Evolutionary conservation across 345 rosid genomes (phyloP).

Genomic region (Odontarrhena argentea): DNA sequence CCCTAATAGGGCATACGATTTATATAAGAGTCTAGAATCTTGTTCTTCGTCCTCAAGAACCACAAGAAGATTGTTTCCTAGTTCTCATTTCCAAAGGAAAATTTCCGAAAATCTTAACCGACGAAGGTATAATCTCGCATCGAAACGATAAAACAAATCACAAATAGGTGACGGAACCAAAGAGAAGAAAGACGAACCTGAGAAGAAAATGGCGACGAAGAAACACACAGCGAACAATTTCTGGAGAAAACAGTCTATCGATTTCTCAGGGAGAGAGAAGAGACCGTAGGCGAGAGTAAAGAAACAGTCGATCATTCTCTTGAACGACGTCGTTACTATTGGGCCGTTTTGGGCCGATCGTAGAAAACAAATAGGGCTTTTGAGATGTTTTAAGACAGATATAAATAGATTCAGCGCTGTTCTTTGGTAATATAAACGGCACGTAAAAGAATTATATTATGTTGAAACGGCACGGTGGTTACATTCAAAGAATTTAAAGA

Average conservation of each 20-base stretch:
- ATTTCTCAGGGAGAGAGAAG: constrained; percentile 12
- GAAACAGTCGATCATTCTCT: background rate
- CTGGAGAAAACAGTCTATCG: constrained; percentile 2
- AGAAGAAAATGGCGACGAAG: constrained; percentile 7
- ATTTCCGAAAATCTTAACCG: background rate
- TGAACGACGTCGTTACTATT: constrained; percentile 11
- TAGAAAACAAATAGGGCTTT: background rate
- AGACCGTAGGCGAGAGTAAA: constrained; percentile 1
- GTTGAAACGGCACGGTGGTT: background rate
- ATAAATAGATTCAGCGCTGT: too few species aligned
- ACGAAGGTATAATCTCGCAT: background rate
- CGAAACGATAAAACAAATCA: background rate
- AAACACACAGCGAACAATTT: constrained; percentile 5
- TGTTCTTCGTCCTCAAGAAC: background rate
- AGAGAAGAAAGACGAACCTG: background rate
- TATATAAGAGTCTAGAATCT: background rate
- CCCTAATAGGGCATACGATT: background rate
- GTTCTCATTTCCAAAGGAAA: background rate
- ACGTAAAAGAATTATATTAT: background rate
- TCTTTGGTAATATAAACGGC: background rate
- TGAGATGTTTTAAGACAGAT: too few species aligned
- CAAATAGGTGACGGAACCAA: background rate
- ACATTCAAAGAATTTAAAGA: background rate
- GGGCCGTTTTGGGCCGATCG: constrained; percentile 13
- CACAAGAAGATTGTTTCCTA: background rate